Evolutionary conservation across 1,284 basidiomycete species (phyloP), one percentile per base, ranked within the genome.

Genomic region (Boletus chippewaensis): DNA sequence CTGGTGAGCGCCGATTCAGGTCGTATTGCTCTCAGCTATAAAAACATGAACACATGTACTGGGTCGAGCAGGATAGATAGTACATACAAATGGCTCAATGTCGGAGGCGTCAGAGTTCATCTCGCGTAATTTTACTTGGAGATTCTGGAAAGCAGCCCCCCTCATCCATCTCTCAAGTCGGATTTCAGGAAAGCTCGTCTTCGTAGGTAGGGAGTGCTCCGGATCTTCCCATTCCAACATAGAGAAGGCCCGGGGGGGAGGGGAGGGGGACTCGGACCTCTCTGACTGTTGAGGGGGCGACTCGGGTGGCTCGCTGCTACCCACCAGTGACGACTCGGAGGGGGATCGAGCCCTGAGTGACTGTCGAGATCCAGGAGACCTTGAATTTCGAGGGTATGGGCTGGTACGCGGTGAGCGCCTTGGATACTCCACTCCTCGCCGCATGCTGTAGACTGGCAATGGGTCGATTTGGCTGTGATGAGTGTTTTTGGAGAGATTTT

Each of bases 111-210:
- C 35, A n/a, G 35, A 15, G 15, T 36, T 16, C n/a, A 36, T 36
- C 35, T 36, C 2, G 9, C 15, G 8, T 16, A 36, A 36, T 36
- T 36, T 36, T n/a, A 16, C 35, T 10, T 36, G 16, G 35, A 36
- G 35, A 15, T 6, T 36, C 35, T 36, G 35, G 16, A 36, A 36
- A 16, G 35, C 35, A 16, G 35, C 15, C 35, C 35, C 35, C 35
- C 35, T 36, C 15, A 36, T 36, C 35, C 57, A 59, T 0, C 59
- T 68, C 35, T 36, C 16, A 18, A 36, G 35, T 36, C 2, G n/a
- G n/a, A 13, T 36, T 15, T 36, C 9, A 10, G 35, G 16, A 13
- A 36, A 36, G n/a, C 15, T 36, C 10, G 8, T 28, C 28, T 9
- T 28, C 16, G 5, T 36, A 18, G 35, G 9, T 36, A 36, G 15